A percentile compares a stretch with the other conserved stretches of the same genome.
Evolutionary conservation across 306 rosid genomes (phyloP).

Genomic region (Cucumis hystrix): DNA sequence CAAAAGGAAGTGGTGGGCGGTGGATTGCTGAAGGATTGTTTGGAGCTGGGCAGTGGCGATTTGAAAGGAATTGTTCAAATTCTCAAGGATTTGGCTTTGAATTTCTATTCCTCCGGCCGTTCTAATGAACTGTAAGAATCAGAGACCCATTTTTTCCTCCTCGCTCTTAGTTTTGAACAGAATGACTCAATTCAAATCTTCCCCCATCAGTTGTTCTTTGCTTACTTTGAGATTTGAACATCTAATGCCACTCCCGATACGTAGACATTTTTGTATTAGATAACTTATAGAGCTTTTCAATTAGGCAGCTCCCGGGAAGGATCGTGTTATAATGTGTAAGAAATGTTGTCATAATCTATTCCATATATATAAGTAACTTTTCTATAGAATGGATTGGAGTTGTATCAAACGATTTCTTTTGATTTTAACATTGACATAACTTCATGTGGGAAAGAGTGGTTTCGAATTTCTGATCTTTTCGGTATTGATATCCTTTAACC

Average conservation of each 20-base stretch:
- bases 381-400: neutral
- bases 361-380: neutral
- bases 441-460: too few species aligned
- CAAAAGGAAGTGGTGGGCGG: slow-evolving; percentile 57
- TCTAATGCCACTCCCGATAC: neutral
- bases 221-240: neutral
- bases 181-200: neutral
- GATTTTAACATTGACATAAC: neutral
- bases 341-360: neutral
- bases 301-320: neutral
- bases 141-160: neutral
- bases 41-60: slow-evolving; percentile 57
- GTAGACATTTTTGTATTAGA: neutral
- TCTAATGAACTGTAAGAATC: neutral
- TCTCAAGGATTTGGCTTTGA: slow-evolving; percentile 41
- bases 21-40: slow-evolving; percentile 61
- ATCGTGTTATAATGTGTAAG: neutral
- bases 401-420: neutral
- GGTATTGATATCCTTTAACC: too few species aligned
- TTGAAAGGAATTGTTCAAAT: slow-evolving; percentile 40
- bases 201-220: neutral
- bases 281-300: too few species aligned
- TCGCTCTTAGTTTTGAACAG: neutral
- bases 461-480: too few species aligned
- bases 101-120: slow-evolving; percentile 10